These are phyloP conservation scores for Plectosphaerella plurivora DNA, from an alignment of 2,329 filamentous ascomycete genomes.

Conservation along the genomic window DNA sequence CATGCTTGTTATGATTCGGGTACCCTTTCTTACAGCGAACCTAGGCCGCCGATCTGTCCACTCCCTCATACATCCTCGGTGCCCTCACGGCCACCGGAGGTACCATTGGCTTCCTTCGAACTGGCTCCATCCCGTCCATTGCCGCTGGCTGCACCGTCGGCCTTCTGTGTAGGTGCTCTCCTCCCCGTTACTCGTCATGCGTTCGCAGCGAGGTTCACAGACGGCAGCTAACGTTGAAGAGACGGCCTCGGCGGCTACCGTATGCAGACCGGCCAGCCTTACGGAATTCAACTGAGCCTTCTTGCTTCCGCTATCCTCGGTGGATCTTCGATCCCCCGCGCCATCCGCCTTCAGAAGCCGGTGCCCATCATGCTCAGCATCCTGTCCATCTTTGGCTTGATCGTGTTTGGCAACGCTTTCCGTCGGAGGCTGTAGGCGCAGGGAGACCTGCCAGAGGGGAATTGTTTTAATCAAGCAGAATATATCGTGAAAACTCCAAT, in stretches of 20 bases:
- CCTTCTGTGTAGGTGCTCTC: slow-evolving; percentile 43
- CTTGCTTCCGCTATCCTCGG: slow-evolving; percentile 82
- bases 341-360: slow-evolving; percentile 78
- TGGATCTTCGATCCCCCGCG: slow-evolving; percentile 80
- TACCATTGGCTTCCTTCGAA: slow-evolving; percentile 78
- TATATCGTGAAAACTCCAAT: background rate
- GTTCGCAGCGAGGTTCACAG: background rate
- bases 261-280: slow-evolving; percentile 68
- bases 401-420: slow-evolving; percentile 73
- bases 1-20: too few species aligned
- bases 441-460: background rate
- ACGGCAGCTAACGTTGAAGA: slow-evolving; percentile 17
- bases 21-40: slow-evolving; percentile 3
- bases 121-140: slow-evolving; percentile 81
- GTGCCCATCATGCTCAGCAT: slow-evolving; percentile 76
- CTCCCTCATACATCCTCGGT: slow-evolving; percentile 73
- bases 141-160: slow-evolving; percentile 83
- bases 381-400: slow-evolving; percentile 72
- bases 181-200: background rate
- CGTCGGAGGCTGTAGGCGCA: slow-evolving; percentile 22
- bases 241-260: slow-evolving; percentile 79
- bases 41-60: slow-evolving; percentile 35
- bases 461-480: background rate
- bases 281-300: slow-evolving; percentile 84
- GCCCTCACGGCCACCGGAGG: slow-evolving; percentile 82